Evolutionary conservation across 2,329 filamentous ascomycete genomes (phyloP), one percentile per base, ranked within the genome.

Genomic region (Paraphoma chrysanthemicola): DNA sequence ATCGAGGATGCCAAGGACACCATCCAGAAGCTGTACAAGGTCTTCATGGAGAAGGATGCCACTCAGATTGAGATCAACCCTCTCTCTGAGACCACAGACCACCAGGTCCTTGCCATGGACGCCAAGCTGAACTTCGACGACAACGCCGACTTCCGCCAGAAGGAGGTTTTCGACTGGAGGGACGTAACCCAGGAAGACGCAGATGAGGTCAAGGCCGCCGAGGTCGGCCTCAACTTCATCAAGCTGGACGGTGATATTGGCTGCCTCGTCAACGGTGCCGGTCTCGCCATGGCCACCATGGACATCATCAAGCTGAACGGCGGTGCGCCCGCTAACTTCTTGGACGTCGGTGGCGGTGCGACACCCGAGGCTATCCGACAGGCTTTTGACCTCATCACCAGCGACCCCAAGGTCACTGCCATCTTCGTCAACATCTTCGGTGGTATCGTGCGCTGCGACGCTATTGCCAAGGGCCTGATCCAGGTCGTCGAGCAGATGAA

Each of bases 391-490:
- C 91, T 99, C 74, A 99, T 99, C 84, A 99, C 95, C 71, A 95
- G 90, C 81, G 95, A 99, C 80, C 88, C 93, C 76, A 98, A 98
- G 86, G 95, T 99, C 67, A 94, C 93, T 49, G 95, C 95, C 74
- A 95, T 99, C 83, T 99, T 99, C 72, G 95, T 99, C 84, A 99
- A 99, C 88, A 99, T 99, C 80, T 99, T 99, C 77, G 95, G 95
- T 78, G 95, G 95, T 82, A 99, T 99, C 71, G 95, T 99, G 70
- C 89, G 95, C 74, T 99, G 95, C 79, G 95, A 99, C 79, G 93
- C 92, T 74, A 99, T 99, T 77, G 95, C 95, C 67, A 90, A 93
- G 81, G 95, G 95, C 75, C 86, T 99, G 71, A 96, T 99, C 83
- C 90, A 92, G 78, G 96, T 97, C 55, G 95, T 95, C 61, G 87